phyloP scores from a whole-genome alignment of 108 stramenopile genomes.

The Pseudonitzschia delicatissima region DNA sequence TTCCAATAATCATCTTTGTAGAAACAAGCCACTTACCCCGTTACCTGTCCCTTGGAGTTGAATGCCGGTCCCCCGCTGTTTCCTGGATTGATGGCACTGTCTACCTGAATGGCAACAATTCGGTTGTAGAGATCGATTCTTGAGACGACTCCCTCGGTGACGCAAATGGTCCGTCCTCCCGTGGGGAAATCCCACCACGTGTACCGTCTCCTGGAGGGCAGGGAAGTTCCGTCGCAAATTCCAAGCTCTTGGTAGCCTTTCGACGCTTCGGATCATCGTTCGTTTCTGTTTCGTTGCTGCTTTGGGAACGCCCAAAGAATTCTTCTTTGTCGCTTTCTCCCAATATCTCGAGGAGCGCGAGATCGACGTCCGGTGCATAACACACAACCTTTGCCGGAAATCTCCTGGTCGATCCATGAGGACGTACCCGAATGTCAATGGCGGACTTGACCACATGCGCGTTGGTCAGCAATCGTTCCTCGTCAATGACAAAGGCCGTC shows the following conservation, averaged over 20 bases:
- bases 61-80: conserved; percentile 64
- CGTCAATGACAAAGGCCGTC: conserved; percentile 16
- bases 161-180: conserved; percentile 57
- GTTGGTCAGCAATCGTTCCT: conserved; percentile 16
- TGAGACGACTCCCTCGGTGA: conserved; percentile 68
- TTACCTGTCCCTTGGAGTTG: conserved; percentile 43
- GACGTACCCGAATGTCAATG: conserved; percentile 23
- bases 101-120: conserved; percentile 58
- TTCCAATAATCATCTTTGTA: background rate
- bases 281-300: background rate
- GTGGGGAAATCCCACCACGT: conserved; percentile 61
- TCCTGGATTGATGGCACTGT: conserved; percentile 70
- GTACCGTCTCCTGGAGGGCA: conserved; percentile 27
- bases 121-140: conserved; percentile 52
- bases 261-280: background rate
- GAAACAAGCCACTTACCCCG: conserved; percentile 25
- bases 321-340: conserved; percentile 13
- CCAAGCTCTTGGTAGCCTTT: background rate
- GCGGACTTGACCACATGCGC: conserved; percentile 21
- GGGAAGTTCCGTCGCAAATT: conserved; percentile 17
- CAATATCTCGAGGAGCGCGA: conserved; percentile 16
- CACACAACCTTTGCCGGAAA: conserved; percentile 13
- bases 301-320: conserved; percentile 4
- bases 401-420: conserved; percentile 16
- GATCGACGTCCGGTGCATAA: conserved; percentile 21